A percentile compares a stretch with the other conserved stretches of the same genome.
phyloP scores from a whole-genome alignment of 768 basidiomycete species.

The Lactifluus hygrophoroides region DNA sequence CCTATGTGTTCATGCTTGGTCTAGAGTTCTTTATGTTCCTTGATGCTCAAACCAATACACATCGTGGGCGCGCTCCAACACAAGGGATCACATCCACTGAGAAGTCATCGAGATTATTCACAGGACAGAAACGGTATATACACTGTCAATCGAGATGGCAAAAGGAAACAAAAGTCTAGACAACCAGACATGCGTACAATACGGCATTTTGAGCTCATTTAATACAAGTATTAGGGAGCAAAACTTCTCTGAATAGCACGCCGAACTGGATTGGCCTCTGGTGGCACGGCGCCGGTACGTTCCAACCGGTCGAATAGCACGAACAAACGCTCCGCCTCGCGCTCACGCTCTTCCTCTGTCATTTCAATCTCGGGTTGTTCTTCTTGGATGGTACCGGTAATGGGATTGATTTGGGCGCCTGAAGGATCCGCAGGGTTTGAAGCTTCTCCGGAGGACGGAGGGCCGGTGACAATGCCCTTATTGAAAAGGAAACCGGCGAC shows the following conservation, averaged over 20 bases:
- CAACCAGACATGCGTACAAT: not conserved
- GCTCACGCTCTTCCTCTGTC: constrained; percentile 94
- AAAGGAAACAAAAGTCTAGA: not conserved
- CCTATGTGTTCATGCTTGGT: constrained; percentile 1
- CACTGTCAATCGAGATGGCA: not conserved
- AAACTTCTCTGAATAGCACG: constrained; percentile 51
- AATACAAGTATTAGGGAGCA: constrained; percentile 21
- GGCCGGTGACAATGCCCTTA: constrained; percentile 71
- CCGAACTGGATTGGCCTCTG: constrained; percentile 62
- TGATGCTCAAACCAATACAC: not conserved
- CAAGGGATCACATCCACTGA: not conserved
- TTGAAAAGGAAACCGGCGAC: constrained; percentile 92
- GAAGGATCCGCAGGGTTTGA: constrained; percentile 25
- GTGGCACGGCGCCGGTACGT: constrained; percentile 57
- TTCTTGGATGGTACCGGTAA: constrained; percentile 63
- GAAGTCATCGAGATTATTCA: not conserved
- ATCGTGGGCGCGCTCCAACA: not conserved
- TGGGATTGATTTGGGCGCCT: constrained; percentile 62
- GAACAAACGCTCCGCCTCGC: constrained; percentile 87
- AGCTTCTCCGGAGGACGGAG: constrained; percentile 31
- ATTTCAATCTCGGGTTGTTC: constrained; percentile 44
- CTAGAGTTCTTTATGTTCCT: not conserved
- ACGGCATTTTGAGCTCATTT: not conserved
- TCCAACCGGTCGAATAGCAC: constrained; percentile 87
- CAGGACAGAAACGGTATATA: constrained; percentile 4